Conservation (phyloP, 305 asterid species). For the Fraxinus floribunda region DNA sequence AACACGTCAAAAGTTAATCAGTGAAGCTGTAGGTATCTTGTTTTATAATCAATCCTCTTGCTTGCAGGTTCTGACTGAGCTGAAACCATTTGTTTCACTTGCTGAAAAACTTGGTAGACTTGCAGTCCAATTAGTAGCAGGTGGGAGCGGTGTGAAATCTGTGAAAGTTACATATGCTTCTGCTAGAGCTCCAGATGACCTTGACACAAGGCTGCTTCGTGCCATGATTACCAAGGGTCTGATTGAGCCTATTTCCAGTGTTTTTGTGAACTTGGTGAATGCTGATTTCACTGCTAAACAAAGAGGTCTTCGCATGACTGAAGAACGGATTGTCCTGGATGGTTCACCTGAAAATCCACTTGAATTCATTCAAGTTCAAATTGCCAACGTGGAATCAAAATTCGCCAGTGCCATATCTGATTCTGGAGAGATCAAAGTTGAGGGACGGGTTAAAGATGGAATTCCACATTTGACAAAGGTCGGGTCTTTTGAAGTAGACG, state of each 20-base stretch:
- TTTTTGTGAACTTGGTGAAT: slow-evolving; percentile 73
- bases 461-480: slow-evolving; percentile 81
- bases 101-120: slow-evolving; percentile 94
- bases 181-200: slow-evolving; percentile 83
- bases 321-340: slow-evolving; percentile 61
- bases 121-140: slow-evolving; percentile 88
- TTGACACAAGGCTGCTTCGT: slow-evolving; percentile 81
- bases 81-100: slow-evolving; percentile 74
- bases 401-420: slow-evolving; percentile 88
- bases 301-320: slow-evolving; percentile 72
- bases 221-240: slow-evolving; percentile 97
- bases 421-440: slow-evolving; percentile 74
- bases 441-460: slow-evolving; percentile 85
- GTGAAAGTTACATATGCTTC: slow-evolving; percentile 80
- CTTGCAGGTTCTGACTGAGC: slow-evolving; percentile 73
- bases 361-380: slow-evolving; percentile 72
- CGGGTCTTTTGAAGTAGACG: slow-evolving; percentile 88
- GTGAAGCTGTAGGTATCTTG: background rate
- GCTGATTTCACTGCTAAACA: slow-evolving; percentile 95
- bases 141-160: slow-evolving; percentile 76
- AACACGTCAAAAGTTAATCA: background rate
- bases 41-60: slow-evolving; percentile 1
- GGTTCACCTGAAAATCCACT: slow-evolving; percentile 90
- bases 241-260: slow-evolving; percentile 83
- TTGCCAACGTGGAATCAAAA: slow-evolving; percentile 75